A percentile compares a stretch with the other conserved stretches of the same genome.
These are phyloP conservation scores for Panicum miliaceum DNA, from an alignment of 176 grass and related monocot genomes.

Conservation along the genomic window DNA sequence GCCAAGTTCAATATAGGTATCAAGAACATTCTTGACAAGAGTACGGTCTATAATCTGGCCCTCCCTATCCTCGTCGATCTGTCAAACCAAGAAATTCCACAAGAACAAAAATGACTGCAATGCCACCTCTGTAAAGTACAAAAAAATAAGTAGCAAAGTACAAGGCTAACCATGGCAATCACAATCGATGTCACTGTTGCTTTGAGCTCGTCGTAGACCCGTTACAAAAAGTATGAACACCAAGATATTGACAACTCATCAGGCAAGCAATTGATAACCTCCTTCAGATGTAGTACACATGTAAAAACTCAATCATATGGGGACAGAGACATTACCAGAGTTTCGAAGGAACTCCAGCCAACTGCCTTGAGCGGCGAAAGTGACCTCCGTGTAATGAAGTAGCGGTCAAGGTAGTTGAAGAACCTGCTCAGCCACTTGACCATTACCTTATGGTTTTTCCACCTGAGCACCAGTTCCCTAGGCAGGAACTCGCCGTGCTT, in stretches of 20 bases:
- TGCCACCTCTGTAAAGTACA: neutral
- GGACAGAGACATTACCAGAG: constrained; percentile 35
- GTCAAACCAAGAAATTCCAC: constrained; percentile 10
- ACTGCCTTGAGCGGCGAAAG: constrained; percentile 36
- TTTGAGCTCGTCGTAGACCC: constrained; percentile 37
- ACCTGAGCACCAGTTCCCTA: constrained; percentile 61
- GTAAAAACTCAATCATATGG: neutral
- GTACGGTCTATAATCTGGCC: constrained; percentile 57
- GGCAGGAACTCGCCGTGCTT: constrained; percentile 58
- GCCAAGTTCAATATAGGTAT: constrained; percentile 61
- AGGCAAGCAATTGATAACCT: neutral
- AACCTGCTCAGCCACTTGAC: constrained; percentile 56
- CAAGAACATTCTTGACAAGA: constrained; percentile 72
- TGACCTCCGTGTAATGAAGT: constrained; percentile 34
- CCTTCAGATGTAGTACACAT: neutral
- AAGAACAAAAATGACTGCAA: neutral
- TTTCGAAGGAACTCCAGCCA: constrained; percentile 43
- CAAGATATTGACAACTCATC: neutral
- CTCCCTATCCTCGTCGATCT: constrained; percentile 69
- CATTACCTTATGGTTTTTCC: constrained; percentile 68
- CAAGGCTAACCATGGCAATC: constrained; percentile 25
- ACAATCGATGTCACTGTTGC: constrained; percentile 7
- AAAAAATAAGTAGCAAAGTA: neutral
- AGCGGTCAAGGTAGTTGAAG: constrained; percentile 65
- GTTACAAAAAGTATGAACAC: neutral